Evolutionary conservation across 495 filamentous ascomycete species (phyloP).

Genomic region (Annulohypoxylon maeteangense): DNA sequence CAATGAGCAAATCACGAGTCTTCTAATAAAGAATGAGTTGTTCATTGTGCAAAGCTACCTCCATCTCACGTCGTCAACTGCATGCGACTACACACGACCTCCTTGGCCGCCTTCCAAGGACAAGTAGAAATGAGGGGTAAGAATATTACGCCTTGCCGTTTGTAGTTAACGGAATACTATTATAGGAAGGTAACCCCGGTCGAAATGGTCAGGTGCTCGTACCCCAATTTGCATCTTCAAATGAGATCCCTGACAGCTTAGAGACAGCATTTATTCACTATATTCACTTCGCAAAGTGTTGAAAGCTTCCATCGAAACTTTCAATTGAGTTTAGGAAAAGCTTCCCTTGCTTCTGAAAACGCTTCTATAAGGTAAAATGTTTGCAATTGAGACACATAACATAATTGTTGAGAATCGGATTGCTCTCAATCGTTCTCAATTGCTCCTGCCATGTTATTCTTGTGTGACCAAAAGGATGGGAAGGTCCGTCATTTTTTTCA

Average conservation of each 20-base stretch:
- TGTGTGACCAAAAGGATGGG: conserved; percentile 20
- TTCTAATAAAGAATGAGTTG: conserved; percentile 40
- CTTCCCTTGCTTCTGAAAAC: conserved; percentile 9
- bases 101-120: conserved; percentile 27
- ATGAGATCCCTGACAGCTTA: conserved; percentile 38
- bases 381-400: conserved; percentile 23
- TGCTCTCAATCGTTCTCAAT: conserved; percentile 6
- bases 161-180: conserved; percentile 38
- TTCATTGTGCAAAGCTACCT: conserved; percentile 34
- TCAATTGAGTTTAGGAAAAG: conserved; percentile 18
- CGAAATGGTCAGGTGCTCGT: conserved; percentile 36
- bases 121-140: conserved; percentile 44
- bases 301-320: conserved; percentile 19
- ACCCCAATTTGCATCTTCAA: conserved; percentile 43
- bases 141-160: conserved; percentile 37
- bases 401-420: neutral
- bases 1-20: conserved; percentile 21
- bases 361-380: neutral
- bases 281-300: conserved; percentile 35
- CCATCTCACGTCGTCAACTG: conserved; percentile 30
- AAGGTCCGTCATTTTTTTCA: conserved; percentile 4
- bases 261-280: conserved; percentile 14
- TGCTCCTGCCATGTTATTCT: conserved; percentile 10
- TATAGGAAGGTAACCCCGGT: conserved; percentile 41
- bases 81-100: conserved; percentile 27